These are phyloP conservation scores for Metarhizium guizhouense DNA, from an alignment of 2,329 filamentous ascomycete genomes.

Conservation along the genomic window DNA sequence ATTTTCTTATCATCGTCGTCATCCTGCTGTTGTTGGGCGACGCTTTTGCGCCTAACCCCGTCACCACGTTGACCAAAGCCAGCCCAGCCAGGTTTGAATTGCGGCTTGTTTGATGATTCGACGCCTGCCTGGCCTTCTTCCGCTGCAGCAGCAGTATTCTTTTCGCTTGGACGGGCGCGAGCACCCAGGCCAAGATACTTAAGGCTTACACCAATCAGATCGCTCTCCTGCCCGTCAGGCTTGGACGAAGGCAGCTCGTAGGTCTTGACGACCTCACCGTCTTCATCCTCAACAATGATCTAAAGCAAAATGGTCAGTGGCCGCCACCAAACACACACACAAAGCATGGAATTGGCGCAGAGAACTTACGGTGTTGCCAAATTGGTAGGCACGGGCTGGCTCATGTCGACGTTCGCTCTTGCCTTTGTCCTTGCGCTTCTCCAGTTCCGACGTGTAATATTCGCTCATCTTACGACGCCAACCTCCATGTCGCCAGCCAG, in stretches of 20 bases:
- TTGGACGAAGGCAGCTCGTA: conserved; percentile 61
- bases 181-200: conserved; percentile 47
- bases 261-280: conserved; percentile 78
- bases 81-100: conserved; percentile 41
- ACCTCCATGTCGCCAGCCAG: conserved; percentile 24
- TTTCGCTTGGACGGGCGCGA: conserved; percentile 31
- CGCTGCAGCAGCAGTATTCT: conserved; percentile 18
- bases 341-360: not conserved
- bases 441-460: conserved; percentile 50
- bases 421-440: conserved; percentile 53
- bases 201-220: conserved; percentile 34
- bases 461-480: conserved; percentile 42
- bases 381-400: conserved; percentile 76
- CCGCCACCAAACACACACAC: not conserved
- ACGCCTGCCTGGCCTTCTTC: conserved; percentile 23
- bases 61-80: conserved; percentile 32
- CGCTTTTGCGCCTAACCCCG: conserved; percentile 28
- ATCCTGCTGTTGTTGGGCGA: conserved; percentile 29
- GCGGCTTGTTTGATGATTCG: conserved; percentile 26
- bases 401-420: conserved; percentile 54
- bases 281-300: conserved; percentile 81
- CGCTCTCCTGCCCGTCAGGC: conserved; percentile 28
- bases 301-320: conserved; percentile 22
- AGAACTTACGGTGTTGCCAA: conserved; percentile 59
- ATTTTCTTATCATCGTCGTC: conserved; percentile 59